Base-by-base conservation (phyloP, 345 rosid species). In the Hevea brasiliensis region DNA sequence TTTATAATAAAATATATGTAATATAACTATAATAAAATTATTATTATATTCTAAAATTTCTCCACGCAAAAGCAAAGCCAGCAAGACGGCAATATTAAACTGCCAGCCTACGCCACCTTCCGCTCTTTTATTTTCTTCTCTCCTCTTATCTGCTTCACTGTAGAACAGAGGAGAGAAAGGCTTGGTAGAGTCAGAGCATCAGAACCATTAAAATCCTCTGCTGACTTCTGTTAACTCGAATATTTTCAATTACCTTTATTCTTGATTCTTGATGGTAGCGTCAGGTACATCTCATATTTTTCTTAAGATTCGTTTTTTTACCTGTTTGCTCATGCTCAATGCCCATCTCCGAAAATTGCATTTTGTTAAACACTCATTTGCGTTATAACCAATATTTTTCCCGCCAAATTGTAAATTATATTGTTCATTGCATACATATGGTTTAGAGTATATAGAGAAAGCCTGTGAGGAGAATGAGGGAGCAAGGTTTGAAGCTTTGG, bases 111-210 rank as follows among this genome's bases (percentile, higher is more conserved):
- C 29, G 60, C 55, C 50, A 65, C 40, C 72, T 54, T n/a, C n/a
- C n/a, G n/a, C n/a, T n/a, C n/a, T n/a, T n/a, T n/a, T n/a, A n/a
- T n/a, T n/a, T n/a, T n/a, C n/a, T n/a, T 68, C 13, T 57, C 72
- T 68, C 48, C 66, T 61, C 72, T 70, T 69, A 78, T 70, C 78
- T 70, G 60, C 70, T 69, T 47, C 50, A 21, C 56, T 66, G 69
- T 40, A 2, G 57, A 72, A 37, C 56, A 72, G 70, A 53, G 79
- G 20, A 45, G 55, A 42, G 69, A 62, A 67, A 61, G 51, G 47
- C 13, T 44, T 1, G 12, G 47, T 13, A 8, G 12, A 3, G 47
- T 4, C 35, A 51, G 20, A 32, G 27, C 18, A 48, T 50, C n/a
- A n/a, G 45, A 40, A 20, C 40, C 65, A 40, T 65, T 37, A 60